Conservation (phyloP, 2,329 filamentous ascomycete genomes). For the Aureobasidium sp. region DNA sequence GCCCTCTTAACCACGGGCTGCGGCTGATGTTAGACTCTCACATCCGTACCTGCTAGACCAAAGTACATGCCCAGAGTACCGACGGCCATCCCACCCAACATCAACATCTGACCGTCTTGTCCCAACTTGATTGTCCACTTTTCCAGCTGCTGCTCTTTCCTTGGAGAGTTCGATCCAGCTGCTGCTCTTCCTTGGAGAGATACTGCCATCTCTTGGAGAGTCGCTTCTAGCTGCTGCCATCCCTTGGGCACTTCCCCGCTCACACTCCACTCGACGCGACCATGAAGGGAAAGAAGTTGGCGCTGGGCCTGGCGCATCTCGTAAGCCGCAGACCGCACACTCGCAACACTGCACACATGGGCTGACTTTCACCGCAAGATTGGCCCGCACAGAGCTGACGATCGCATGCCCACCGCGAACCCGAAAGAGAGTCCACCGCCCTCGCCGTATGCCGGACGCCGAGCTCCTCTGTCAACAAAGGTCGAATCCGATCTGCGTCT, state of each 20-base stretch:
- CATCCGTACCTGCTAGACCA: not conserved
- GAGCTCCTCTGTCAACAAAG: constrained; percentile 33
- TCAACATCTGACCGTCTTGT: not conserved
- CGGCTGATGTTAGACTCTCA: not conserved
- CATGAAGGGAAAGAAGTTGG: constrained; percentile 8
- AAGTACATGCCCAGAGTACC: not conserved
- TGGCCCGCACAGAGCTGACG: constrained; percentile 3
- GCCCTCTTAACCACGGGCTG: not conserved
- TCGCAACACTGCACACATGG: not conserved
- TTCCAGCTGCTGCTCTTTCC: no score
- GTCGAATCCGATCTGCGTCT: constrained; percentile 37
- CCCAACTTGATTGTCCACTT: not conserved
- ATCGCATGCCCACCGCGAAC: not conserved
- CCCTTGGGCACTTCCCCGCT: no score
- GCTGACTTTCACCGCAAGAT: constrained; percentile 1
- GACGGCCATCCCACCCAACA: not conserved
- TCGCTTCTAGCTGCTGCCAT: no score
- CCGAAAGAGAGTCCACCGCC: constrained; percentile 24
- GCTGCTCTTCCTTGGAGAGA: no score
- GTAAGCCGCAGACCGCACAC: not conserved
- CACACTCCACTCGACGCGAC: not conserved
- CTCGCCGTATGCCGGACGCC: constrained; percentile 35
- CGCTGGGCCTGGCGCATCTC: constrained; percentile 6
- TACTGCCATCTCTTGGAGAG: no score
- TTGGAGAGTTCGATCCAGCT: no score